Percentiles rank a stretch among this genome's conserved stretches.
These are phyloP conservation scores for Pseudogymnoascus sp. DNA, from an alignment of 2,329 filamentous ascomycete genomes.

Conservation along the genomic window DNA sequence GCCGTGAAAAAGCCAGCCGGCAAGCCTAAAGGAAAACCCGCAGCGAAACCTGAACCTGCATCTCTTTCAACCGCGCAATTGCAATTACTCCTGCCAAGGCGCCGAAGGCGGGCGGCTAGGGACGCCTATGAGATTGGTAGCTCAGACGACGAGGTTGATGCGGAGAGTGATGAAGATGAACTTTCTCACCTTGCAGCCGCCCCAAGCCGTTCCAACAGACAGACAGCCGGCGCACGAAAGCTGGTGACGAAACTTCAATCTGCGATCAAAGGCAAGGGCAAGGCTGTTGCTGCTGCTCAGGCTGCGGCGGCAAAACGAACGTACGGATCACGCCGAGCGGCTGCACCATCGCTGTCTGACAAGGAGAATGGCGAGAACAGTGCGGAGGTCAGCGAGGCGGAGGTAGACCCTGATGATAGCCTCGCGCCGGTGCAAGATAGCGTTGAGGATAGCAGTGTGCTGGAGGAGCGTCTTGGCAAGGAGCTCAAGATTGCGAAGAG, in stretches of 20 bases:
- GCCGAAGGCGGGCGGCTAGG: conserved; percentile 23
- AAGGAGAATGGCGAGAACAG: conserved; percentile 47
- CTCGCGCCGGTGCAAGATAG: conserved; percentile 40
- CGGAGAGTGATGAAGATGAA: conserved; percentile 50
- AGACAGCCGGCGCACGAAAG: conserved; percentile 19
- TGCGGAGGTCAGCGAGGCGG: conserved; percentile 29
- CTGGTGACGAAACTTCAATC: conserved; percentile 24
- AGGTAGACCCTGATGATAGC: conserved; percentile 31
- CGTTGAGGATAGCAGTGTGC: conserved; percentile 30
- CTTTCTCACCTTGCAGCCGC: conserved; percentile 39
- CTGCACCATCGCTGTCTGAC: conserved; percentile 36
- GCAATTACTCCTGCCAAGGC: conserved; percentile 30
- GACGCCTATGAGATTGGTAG: conserved; percentile 35
- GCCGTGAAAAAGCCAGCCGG: conserved; percentile 17
- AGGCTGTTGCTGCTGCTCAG: conserved; percentile 4
- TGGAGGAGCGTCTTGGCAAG: conserved; percentile 34
- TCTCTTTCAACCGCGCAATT: conserved; percentile 29
- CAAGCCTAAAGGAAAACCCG: conserved; percentile 13
- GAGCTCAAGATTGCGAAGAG: conserved; percentile 47
- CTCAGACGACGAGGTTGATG: conserved; percentile 37
- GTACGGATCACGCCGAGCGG: conserved; percentile 35
- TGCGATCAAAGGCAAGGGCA: conserved; percentile 14
- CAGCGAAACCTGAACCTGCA: conserved; percentile 18
- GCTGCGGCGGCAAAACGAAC: conserved; percentile 32
- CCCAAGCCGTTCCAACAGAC: conserved; percentile 28